Evolutionary conservation across 805 yeast genomes (phyloP).

Genomic region (Candida germanica): DNA sequence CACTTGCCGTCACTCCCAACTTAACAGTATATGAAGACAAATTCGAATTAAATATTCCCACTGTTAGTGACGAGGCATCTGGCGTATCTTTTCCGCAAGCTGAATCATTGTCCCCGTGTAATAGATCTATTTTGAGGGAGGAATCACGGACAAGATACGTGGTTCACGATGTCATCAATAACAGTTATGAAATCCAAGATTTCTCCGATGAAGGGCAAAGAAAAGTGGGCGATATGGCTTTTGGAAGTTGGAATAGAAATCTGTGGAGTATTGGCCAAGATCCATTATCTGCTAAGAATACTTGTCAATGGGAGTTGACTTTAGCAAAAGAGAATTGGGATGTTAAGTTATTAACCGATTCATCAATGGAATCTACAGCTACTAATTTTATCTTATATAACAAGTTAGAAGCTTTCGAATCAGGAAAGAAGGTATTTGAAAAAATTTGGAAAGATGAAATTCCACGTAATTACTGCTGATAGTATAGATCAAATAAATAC

Average conservation of each 20-base stretch:
- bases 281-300: slow-evolving; percentile 38
- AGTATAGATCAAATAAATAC: too few species aligned
- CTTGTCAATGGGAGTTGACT: slow-evolving; percentile 39
- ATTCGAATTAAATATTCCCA: slow-evolving; percentile 15
- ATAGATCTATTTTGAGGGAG: slow-evolving; percentile 20
- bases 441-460: slow-evolving; percentile 32
- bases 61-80: neutral
- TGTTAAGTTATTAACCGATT: slow-evolving; percentile 27
- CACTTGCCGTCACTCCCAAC: slow-evolving; percentile 39
- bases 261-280: slow-evolving; percentile 35
- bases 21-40: slow-evolving; percentile 30
- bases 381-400: slow-evolving; percentile 31
- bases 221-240: slow-evolving; percentile 34
- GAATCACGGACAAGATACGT: slow-evolving; percentile 21
- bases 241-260: slow-evolving; percentile 40
- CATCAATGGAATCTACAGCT: slow-evolving; percentile 28
- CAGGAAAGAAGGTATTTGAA: slow-evolving; percentile 25
- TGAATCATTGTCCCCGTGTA: slow-evolving; percentile 25
- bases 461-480: too few species aligned
- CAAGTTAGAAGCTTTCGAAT: slow-evolving; percentile 33
- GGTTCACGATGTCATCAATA: slow-evolving; percentile 29
- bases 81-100: slow-evolving; percentile 21
- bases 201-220: slow-evolving; percentile 35
- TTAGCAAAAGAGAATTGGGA: slow-evolving; percentile 43
- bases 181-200: slow-evolving; percentile 32